Evolutionary conservation across 2,329 filamentous ascomycete species (phyloP).

Genomic region (Aspergillus sp.): DNA sequence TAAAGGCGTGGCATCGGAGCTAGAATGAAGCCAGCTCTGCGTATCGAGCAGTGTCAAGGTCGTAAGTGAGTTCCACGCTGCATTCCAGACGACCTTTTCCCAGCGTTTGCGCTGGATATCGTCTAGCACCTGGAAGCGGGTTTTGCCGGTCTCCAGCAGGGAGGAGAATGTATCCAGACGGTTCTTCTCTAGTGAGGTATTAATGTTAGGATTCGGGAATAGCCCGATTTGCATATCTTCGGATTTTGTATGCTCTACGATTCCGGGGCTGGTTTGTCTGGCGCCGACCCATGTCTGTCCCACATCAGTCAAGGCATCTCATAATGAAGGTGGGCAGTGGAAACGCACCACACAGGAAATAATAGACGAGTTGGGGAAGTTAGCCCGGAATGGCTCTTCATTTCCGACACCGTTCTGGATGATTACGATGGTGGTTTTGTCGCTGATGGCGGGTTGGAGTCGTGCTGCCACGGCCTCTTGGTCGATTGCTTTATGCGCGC

Average conservation of each 20-base stretch:
- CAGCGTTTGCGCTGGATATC: constrained; percentile 40
- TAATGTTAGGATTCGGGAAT: constrained; percentile 42
- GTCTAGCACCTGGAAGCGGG: constrained; percentile 35
- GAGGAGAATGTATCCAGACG: constrained; percentile 44
- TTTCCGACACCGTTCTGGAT: constrained; percentile 45
- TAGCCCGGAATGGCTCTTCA: constrained; percentile 37
- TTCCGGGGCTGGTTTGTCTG: constrained; percentile 50
- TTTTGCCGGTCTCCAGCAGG: constrained; percentile 44
- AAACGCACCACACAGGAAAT: constrained; percentile 46
- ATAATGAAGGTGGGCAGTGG: background rate
- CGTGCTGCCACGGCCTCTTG: constrained; percentile 39
- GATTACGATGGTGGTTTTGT: constrained; percentile 37
- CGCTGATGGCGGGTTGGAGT: constrained; percentile 37
- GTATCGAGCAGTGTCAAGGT: constrained; percentile 45
- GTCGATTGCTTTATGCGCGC: constrained; percentile 43
- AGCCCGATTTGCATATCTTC: constrained; percentile 58
- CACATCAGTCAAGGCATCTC: background rate
- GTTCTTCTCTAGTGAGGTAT: constrained; percentile 23
- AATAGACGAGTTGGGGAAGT: constrained; percentile 32
- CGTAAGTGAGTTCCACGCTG: constrained; percentile 43
- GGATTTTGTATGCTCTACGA: constrained; percentile 51
- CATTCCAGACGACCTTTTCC: constrained; percentile 45
- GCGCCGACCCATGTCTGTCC: constrained; percentile 49
- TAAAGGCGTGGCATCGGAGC: constrained; percentile 37
- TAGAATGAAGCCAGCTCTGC: constrained; percentile 43